phyloP scores from a whole-genome alignment of 2,329 filamentous ascomycete genomes.

The Dendryphion nanum region DNA sequence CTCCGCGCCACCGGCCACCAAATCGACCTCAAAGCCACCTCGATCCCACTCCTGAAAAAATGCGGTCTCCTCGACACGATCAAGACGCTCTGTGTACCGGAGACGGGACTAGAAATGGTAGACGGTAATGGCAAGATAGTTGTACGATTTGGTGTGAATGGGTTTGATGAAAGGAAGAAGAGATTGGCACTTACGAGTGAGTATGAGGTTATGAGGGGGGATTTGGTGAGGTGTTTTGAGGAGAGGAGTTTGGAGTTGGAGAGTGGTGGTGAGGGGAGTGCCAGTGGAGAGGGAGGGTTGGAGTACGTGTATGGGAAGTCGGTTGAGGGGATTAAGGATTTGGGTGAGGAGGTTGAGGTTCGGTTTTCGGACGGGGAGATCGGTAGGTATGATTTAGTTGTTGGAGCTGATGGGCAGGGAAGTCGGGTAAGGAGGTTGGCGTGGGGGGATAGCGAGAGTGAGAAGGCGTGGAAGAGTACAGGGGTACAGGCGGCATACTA shows the following conservation, averaged over 20 bases:
- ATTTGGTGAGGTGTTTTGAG: conserved; percentile 50
- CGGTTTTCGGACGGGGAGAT: conserved; percentile 44
- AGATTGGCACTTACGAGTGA: conserved; percentile 46
- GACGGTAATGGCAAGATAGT: conserved; percentile 36
- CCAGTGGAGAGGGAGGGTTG: conserved; percentile 11
- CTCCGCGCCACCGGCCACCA: conserved; percentile 51
- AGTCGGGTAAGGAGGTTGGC: conserved; percentile 40
- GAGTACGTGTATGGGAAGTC: conserved; percentile 26
- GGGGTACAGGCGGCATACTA: conserved; percentile 34
- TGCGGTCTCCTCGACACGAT: conserved; percentile 49
- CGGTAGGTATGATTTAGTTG: conserved; percentile 50
- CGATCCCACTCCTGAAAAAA: conserved; percentile 47
- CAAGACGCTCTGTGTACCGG: conserved; percentile 38
- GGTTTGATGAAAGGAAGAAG: conserved; percentile 38
- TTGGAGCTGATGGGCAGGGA: conserved; percentile 55
- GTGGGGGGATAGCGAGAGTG: conserved; percentile 1
- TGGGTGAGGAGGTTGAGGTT: conserved; percentile 35
- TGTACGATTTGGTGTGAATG: conserved; percentile 42
- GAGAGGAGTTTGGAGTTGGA: conserved; percentile 28
- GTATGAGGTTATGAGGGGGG: conserved; percentile 59
- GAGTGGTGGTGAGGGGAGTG: neutral
- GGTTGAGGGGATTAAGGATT: conserved; percentile 28
- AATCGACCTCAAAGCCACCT: conserved; percentile 52
- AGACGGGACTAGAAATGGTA: conserved; percentile 46
- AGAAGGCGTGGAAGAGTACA: conserved; percentile 11